Evolutionary conservation across 306 rosid genomes (phyloP), one percentile per base, ranked within the genome.

Genomic region (Fragaria vesca): DNA sequence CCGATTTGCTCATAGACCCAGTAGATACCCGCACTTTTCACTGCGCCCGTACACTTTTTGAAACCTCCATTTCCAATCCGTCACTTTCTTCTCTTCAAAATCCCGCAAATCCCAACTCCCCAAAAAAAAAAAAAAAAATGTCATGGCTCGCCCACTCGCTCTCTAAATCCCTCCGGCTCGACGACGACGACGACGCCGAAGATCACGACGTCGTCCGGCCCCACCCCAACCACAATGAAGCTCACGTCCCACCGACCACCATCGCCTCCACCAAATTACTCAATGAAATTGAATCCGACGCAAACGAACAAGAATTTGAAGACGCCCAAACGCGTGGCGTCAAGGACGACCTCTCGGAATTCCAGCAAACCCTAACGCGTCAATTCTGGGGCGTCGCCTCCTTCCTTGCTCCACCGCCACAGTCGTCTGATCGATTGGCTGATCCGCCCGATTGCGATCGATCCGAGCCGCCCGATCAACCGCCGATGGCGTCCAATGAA

Each of bases 331-430:
- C 83, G 17, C 89, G 91, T 42, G 95, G 99, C 46, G 97, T 91
- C 52, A 88, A 81, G 71, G 97, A 93, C 66, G 97, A 95, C 79
- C 88, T 95, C 4, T 83, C 93, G 65, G 97, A 90, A 81, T 79
- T 95, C 82, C 88, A 87, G 66, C 90, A 88, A 79, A 85, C 97
- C 83, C 90, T 95, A 75, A 87, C 96, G 17, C 97, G 96, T 26
- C 97, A 91, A 88, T 79, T 95, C 42, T 88, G 97, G 97, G 99
- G 96, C 30, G 87, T 95, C 87, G 97, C 99, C 1, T 82, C 91
- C 0, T 95, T 93, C 75, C 90, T 95, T 40, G 93, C 93, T 7
- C 97, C 75, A 2, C 83, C 85, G 34, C 77, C 87, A 10, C 30
- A 79, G 13, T 77, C 76, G 16, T 60, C 78, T 7, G 51, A 75